Percentiles rank a stretch among this genome's conserved stretches.
These are phyloP conservation scores for Rosa persica DNA, from an alignment of 306 rosid species.

Conservation along the genomic window DNA sequence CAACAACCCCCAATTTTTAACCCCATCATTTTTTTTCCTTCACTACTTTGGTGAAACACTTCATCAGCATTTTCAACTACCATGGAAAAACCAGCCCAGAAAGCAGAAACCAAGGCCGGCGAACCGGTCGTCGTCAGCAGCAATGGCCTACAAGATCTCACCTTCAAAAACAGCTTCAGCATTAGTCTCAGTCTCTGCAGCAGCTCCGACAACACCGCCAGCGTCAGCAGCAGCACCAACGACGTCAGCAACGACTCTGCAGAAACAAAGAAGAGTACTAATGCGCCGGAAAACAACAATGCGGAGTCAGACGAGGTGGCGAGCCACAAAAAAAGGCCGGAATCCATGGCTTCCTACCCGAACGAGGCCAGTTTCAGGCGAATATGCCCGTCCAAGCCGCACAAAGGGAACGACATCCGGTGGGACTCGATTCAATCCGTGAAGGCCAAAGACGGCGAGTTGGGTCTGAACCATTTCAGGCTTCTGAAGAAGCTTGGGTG, in stretches of 20 bases:
- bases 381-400: conserved; percentile 49
- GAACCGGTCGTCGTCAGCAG: no score
- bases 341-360: not conserved
- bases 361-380: conserved; percentile 29
- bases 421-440: conserved; percentile 53
- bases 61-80: not conserved
- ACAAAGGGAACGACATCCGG: conserved; percentile 49
- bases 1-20: not conserved
- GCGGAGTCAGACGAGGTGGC: conserved; percentile 12
- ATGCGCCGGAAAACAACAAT: not conserved
- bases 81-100: conserved; percentile 34
- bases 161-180: conserved; percentile 29
- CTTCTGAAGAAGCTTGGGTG: conserved; percentile 65
- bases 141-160: conserved; percentile 20
- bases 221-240: conserved; percentile 36
- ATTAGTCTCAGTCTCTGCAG: conserved; percentile 40
- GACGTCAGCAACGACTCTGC: conserved; percentile 20
- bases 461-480: conserved; percentile 51
- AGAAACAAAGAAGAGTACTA: conserved; percentile 25
- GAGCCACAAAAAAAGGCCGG: not conserved
- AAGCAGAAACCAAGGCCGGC: conserved; percentile 10
- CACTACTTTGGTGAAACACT: conserved; percentile 18
- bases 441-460: conserved; percentile 39
- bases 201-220: conserved; percentile 28
- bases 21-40: not conserved